Conservation (phyloP, 345 rosid genomes). For the Cardamine chenopodiifolia region DNA sequence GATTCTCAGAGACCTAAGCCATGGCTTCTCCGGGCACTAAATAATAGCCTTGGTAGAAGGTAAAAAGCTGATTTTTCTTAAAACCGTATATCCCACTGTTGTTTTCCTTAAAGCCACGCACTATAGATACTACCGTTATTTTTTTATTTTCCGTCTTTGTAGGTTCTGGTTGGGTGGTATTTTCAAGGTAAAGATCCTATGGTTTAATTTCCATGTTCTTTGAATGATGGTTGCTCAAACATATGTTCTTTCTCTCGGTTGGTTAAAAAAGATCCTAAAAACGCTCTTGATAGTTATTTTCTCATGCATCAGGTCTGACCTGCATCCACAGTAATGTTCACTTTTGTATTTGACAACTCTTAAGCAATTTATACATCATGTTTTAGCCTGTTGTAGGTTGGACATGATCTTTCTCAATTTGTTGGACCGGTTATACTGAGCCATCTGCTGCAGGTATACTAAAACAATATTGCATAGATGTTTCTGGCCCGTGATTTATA, state of each 20-base stretch:
- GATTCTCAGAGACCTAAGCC: conserved; percentile 72
- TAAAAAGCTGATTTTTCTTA: conserved; percentile 33
- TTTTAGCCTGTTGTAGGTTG: conserved; percentile 61
- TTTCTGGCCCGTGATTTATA: too few species aligned
- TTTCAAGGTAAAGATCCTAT: conserved; percentile 64
- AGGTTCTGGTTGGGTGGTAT: conserved; percentile 94
- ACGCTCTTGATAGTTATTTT: conserved; percentile 5
- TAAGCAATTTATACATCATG: conserved; percentile 29
- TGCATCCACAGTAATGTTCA: conserved; percentile 28
- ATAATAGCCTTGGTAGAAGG: conserved; percentile 87
- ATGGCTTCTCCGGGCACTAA: conserved; percentile 87
- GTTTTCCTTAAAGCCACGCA: conserved; percentile 1
- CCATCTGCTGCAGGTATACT: conserved; percentile 67
- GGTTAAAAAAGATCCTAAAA: conserved; percentile 10
- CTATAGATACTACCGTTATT: background rate
- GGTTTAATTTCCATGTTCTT: background rate
- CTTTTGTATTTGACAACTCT: conserved; percentile 30
- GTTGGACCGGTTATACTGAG: conserved; percentile 82
- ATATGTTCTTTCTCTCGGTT: conserved; percentile 13
- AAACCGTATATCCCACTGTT: conserved; percentile 7
- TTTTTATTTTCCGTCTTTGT: conserved; percentile 19
- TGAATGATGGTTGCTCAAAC: conserved; percentile 11
- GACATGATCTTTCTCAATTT: conserved; percentile 80
- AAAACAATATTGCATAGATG: background rate
- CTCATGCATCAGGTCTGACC: background rate